Evolutionary conservation across 768 basidiomycete species (phyloP).

Genomic region (Boletus insuetus): DNA sequence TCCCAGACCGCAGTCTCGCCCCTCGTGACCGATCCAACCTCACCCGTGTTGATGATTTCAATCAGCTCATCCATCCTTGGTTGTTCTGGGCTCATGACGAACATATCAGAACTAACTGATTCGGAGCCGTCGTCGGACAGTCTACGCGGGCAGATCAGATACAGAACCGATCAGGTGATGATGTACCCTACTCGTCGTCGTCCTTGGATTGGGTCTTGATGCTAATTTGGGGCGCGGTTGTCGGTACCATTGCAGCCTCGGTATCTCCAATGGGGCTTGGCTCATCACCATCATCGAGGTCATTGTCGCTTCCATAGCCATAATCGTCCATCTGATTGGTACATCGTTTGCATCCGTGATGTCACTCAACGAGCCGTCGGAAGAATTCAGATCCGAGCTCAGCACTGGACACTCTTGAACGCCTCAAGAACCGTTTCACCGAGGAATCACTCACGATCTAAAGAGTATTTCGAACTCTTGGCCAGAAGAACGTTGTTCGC

Average conservation of each 20-base stretch:
- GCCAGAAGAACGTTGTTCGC: constrained; percentile 29
- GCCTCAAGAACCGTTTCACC: neutral
- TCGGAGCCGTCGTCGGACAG: constrained; percentile 11
- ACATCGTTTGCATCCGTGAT: neutral
- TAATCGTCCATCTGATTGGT: neutral
- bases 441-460: constrained; percentile 13
- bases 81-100: constrained; percentile 14
- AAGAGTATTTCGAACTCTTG: constrained; percentile 26
- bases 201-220: neutral
- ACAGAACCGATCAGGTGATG: neutral
- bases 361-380: neutral
- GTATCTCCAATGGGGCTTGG: neutral
- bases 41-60: neutral
- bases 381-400: neutral
- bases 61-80: neutral
- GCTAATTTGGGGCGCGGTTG: neutral
- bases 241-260: neutral
- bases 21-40: neutral
- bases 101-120: constrained; percentile 18
- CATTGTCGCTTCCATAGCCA: neutral
- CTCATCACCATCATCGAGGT: neutral
- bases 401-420: neutral
- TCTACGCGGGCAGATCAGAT: neutral
- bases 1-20: neutral
- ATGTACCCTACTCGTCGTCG: neutral